phyloP scores from a whole-genome alignment of 2,329 filamentous ascomycete genomes.

The Macroventuria anomochaeta region DNA sequence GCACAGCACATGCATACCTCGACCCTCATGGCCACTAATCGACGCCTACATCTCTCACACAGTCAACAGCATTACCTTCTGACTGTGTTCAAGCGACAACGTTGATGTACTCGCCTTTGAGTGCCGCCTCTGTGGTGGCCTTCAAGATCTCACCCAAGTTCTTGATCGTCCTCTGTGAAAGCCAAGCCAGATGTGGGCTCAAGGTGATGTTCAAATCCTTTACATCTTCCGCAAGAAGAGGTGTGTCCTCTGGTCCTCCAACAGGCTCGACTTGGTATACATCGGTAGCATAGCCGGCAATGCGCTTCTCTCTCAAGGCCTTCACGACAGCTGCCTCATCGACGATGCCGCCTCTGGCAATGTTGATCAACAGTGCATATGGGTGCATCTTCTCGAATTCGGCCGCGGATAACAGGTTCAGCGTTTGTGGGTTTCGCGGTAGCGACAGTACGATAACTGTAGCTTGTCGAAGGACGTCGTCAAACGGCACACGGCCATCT shows the following conservation, averaged over 20 bases:
- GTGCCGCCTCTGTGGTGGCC: conserved; percentile 57
- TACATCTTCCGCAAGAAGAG: conserved; percentile 53
- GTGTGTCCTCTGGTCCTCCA: conserved; percentile 49
- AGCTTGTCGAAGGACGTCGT: conserved; percentile 44
- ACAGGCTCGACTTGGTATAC: conserved; percentile 59
- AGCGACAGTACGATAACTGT: conserved; percentile 50
- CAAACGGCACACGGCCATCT: conserved; percentile 45
- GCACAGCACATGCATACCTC: neutral
- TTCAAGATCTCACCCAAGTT: conserved; percentile 55
- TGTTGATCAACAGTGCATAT: conserved; percentile 57
- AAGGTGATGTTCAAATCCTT: conserved; percentile 58
- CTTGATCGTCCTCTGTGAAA: conserved; percentile 55
- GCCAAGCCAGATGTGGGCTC: conserved; percentile 63
- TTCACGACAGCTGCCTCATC: conserved; percentile 57
- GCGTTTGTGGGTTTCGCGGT: conserved; percentile 41
- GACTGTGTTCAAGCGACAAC: conserved; percentile 38
- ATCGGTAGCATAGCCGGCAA: conserved; percentile 60
- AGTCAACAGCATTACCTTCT: neutral
- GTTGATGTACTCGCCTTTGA: conserved; percentile 49
- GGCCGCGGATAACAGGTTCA: conserved; percentile 42
- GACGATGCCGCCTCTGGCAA: conserved; percentile 59
- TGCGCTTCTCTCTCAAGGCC: conserved; percentile 54
- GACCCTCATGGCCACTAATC: too few relatives aligned
- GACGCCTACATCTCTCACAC: neutral
- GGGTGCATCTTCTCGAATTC: conserved; percentile 56